Evolutionary conservation across 495 filamentous ascomycete species (phyloP).

Genomic region (Penicillium mononematosum): DNA sequence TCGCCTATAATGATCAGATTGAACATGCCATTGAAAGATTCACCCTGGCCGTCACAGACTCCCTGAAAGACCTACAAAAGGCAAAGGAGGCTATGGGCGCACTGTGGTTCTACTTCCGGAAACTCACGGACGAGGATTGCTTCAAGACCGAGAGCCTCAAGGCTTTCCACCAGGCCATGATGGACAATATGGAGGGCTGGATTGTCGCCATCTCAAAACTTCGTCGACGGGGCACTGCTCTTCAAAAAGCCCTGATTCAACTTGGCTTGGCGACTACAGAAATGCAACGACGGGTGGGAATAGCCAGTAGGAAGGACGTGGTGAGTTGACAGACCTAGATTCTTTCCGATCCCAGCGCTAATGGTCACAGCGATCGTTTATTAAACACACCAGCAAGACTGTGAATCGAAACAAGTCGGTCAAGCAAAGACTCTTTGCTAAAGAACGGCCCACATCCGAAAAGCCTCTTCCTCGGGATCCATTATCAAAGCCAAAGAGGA

Average conservation of each 20-base stretch:
- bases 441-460: conserved; percentile 17
- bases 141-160: conserved; percentile 45
- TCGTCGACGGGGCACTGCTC: conserved; percentile 59
- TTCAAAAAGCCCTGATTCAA: conserved; percentile 61
- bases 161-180: conserved; percentile 75
- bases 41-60: conserved; percentile 67
- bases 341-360: conserved; percentile 1
- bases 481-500: conserved; percentile 11
- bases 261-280: conserved; percentile 68
- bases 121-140: conserved; percentile 56
- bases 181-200: conserved; percentile 85
- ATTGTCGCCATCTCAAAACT: conserved; percentile 68
- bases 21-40: conserved; percentile 84
- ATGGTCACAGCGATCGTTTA: conserved; percentile 26
- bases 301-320: conserved; percentile 64
- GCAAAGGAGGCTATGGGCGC: conserved; percentile 74
- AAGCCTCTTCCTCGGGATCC: conserved; percentile 43
- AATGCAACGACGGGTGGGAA: conserved; percentile 72
- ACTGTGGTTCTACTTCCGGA: conserved; percentile 70
- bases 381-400: conserved; percentile 12
- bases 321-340: conserved; percentile 27
- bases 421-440: conserved; percentile 29
- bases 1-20: conserved; percentile 87
- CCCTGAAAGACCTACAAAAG: conserved; percentile 72
- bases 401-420: conserved; percentile 22